A percentile compares a stretch with the other conserved stretches of the same genome.
Conservation (phyloP, 2,329 filamentous ascomycete genomes). For the Reticulascus tulasneorum region DNA sequence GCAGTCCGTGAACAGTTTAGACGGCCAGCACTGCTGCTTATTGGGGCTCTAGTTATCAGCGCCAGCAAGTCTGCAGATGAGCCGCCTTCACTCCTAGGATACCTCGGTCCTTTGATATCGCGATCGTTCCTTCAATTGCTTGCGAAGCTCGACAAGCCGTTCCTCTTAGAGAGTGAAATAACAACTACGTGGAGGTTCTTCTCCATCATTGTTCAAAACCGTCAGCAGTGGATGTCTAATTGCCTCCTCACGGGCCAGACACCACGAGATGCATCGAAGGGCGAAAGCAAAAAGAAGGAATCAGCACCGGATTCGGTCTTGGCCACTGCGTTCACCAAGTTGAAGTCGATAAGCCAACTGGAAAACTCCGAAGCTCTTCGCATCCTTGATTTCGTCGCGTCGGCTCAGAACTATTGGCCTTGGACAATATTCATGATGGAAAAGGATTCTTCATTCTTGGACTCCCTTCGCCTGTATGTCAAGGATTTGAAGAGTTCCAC, state of each 20-base stretch:
- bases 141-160: conserved; percentile 71
- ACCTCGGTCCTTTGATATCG: conserved; percentile 76
- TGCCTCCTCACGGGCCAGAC: conserved; percentile 86
- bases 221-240: conserved; percentile 94
- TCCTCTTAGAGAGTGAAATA: conserved; percentile 61
- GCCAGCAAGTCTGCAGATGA: conserved; percentile 65
- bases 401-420: conserved; percentile 91
- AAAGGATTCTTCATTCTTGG: conserved; percentile 69
- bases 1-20: conserved; percentile 65
- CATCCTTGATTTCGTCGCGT: conserved; percentile 81
- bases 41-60: conserved; percentile 69
- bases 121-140: conserved; percentile 80
- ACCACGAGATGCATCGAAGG: conserved; percentile 68
- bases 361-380: conserved; percentile 64
- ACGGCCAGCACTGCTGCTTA: conserved; percentile 60
- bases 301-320: conserved; percentile 62
- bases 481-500: conserved; percentile 50
- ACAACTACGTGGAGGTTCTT: conserved; percentile 79
- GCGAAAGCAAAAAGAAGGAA: conserved; percentile 46
- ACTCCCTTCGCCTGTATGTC: conserved; percentile 67
- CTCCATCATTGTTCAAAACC: conserved; percentile 78
- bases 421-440: conserved; percentile 84
- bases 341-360: conserved; percentile 62
- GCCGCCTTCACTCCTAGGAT: conserved; percentile 88
- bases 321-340: conserved; percentile 64